These are phyloP conservation scores for Thozetella sp. DNA, from an alignment of 495 filamentous ascomycete genomes.

Conservation along the genomic window DNA sequence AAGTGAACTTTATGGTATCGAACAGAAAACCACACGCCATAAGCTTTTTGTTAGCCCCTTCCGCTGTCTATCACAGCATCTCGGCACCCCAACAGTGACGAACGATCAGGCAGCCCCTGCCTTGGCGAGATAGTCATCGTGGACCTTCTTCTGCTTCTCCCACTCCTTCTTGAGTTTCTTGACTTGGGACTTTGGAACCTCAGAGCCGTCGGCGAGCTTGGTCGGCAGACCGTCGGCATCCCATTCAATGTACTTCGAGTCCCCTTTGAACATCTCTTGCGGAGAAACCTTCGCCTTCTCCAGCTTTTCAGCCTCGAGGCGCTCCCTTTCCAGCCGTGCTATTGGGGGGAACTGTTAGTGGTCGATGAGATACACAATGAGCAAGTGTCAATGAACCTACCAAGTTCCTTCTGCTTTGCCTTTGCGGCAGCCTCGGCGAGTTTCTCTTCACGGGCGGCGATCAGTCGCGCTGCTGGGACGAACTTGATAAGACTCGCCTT, in stretches of 20 bases:
- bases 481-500: constrained; percentile 81
- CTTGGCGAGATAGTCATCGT: constrained; percentile 57
- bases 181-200: constrained; percentile 74
- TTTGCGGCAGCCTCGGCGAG: constrained; percentile 55
- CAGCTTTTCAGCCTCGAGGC: constrained; percentile 50
- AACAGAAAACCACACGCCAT: neutral
- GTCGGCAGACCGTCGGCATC: constrained; percentile 85
- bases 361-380: too few relatives aligned
- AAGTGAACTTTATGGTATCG: neutral
- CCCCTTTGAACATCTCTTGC: constrained; percentile 70
- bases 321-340: constrained; percentile 53
- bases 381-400: too few relatives aligned
- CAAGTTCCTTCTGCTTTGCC: constrained; percentile 60
- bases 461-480: constrained; percentile 68
- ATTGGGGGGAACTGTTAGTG: neutral
- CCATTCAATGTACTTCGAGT: constrained; percentile 76
- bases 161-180: constrained; percentile 94
- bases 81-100: neutral
- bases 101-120: constrained; percentile 10
- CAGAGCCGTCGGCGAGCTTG: constrained; percentile 72
- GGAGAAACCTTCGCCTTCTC: constrained; percentile 75
- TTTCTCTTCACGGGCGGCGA: constrained; percentile 74
- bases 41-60: too few relatives aligned
- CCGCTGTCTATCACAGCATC: too few relatives aligned
- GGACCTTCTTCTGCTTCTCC: constrained; percentile 87